Evolutionary conservation across 805 yeast species (phyloP), one percentile per base, ranked within the genome.

Genomic region (Candida taoyuanica): DNA sequence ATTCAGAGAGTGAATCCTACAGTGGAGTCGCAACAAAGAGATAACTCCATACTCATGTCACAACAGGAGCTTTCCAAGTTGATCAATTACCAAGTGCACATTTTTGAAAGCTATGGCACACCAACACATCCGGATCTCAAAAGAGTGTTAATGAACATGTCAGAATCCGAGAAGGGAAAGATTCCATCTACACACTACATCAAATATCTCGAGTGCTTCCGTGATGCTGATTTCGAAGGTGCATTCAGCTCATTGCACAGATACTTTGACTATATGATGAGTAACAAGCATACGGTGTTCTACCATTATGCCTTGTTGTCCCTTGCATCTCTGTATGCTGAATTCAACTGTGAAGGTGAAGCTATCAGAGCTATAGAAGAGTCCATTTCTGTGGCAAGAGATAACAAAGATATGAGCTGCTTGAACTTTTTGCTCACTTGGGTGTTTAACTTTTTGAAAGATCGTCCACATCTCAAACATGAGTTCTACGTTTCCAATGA

Each of bases 321-420:
- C 3, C 65, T 81, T 31, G 93, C 94, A 0, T 68, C 82, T 0
- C 57, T 85, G 21, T 86, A 85, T 46, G 83, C 84, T 15, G 73
- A 73, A 30, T 85, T 83, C 57, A 78, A 78, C 17, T 78, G 80
- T 42, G 75, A 76, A 43, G 49, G 45, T 5, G 51, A 62, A 61
- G 95, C 96, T 0, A 56, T 86, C 12, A 70, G 81, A 46, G 81
- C 95, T 1, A 83, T 87, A 7, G 86, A 83, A 45, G 96, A 88
- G 56, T 93, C 96, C 0, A 82, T 87, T 3, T 69, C 83, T 6
- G 87, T 88, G 3, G 96, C 96, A 0, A 66, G 96, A 48, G 96
- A 88, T 51, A 81, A 82, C 49, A 79, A 79, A 44, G 96, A 89
- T 57, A 69, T 75, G 39, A 67, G 71, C 12, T 85, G 94, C 18